Conservation (phyloP, 345 rosid species). For the Brassica carinata region DNA sequence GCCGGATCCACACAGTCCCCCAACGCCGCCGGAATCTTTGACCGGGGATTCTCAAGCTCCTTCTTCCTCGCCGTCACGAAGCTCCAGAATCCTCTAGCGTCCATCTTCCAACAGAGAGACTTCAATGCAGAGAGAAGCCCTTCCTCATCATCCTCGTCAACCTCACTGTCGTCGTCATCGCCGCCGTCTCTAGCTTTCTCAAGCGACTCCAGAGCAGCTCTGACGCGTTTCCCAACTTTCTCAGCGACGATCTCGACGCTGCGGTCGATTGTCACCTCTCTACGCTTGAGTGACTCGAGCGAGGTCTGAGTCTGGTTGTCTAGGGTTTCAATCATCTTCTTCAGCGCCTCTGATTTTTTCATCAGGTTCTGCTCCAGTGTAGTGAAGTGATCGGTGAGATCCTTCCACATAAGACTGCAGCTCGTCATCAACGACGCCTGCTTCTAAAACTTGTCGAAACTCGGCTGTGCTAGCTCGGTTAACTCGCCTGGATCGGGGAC, state of each 20-base stretch:
- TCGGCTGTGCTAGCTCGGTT: constrained; percentile 73
- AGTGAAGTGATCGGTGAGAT: constrained; percentile 94
- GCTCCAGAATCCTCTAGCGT: constrained; percentile 75
- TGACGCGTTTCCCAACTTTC: constrained; percentile 55
- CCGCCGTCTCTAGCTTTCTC: constrained; percentile 39
- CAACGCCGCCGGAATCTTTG: constrained; percentile 64
- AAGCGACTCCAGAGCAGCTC: constrained; percentile 51
- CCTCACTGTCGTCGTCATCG: constrained; percentile 62
- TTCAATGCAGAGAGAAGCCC: constrained; percentile 56
- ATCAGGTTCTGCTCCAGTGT: constrained; percentile 73
- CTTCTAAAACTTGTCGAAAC: constrained; percentile 93
- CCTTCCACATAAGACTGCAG: constrained; percentile 97
- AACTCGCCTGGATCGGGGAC: constrained; percentile 94
- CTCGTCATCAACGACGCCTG: constrained; percentile 92
- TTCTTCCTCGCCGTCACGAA: constrained; percentile 74
- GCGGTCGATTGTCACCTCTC: constrained; percentile 84
- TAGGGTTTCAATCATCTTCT: constrained; percentile 65
- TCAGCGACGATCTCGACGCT: constrained; percentile 75
- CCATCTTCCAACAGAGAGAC: constrained; percentile 67
- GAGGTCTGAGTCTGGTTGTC: constrained; percentile 76
- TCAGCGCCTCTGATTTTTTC: constrained; percentile 78
- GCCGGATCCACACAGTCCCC: constrained; percentile 89
- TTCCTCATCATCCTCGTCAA: constrained; percentile 63
- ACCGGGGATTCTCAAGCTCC: constrained; percentile 68
- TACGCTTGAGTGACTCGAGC: constrained; percentile 68